Base-by-base conservation (phyloP, 2,329 filamentous ascomycete genomes). In the Fusarium tuaranense region DNA sequence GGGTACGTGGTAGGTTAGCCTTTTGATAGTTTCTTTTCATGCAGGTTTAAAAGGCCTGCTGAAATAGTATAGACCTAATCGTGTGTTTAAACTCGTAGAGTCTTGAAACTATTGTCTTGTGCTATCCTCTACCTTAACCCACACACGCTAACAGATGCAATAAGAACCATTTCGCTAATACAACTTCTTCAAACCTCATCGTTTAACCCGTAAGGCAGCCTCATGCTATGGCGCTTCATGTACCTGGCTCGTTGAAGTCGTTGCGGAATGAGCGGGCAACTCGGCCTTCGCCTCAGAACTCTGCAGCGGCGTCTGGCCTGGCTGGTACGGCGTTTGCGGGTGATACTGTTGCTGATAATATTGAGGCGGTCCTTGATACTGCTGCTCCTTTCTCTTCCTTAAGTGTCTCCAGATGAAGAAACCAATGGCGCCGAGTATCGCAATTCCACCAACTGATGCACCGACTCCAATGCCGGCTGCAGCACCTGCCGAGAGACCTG, bases 11-110 rank as follows among this genome's bases (percentile, higher is more conserved):
- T 2, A 16, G 6, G 7, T 22, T 0, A 46, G 4, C 7, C 8
- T 46, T 46, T 5, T 25, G 13, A 22, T 22, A 13, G 5, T 8
- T 25, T 46, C 20, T 16, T 16, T 25, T 46, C 13, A 46, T 8
- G 3, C 7, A 8, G 2, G 4, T 4, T 9, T 22, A 8, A 5
- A 9, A 25, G 13, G 2, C 2, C 20, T 22, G 4, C 6, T 16
- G 13, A 22, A 14, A 16, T 25, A 22, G 13, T 5, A 46, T 16
- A 16, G n/a, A 14, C 1, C 3, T 14, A 44, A 44, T 22, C 13
- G 0, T 16, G 13, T 16, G 6, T 46, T 46, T 22, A 5, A 46
- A 14, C 14, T 46, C 44, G 13, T 14, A 2, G 10, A 16, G 7
- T 22, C 20, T 48, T 7, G 4, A 48, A 48, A 14, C 44, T 46